A percentile compares a stretch with the other conserved stretches of the same genome.
Conservation (phyloP, 768 basidiomycete species). For the Tylopilus cervinicoccineus region DNA sequence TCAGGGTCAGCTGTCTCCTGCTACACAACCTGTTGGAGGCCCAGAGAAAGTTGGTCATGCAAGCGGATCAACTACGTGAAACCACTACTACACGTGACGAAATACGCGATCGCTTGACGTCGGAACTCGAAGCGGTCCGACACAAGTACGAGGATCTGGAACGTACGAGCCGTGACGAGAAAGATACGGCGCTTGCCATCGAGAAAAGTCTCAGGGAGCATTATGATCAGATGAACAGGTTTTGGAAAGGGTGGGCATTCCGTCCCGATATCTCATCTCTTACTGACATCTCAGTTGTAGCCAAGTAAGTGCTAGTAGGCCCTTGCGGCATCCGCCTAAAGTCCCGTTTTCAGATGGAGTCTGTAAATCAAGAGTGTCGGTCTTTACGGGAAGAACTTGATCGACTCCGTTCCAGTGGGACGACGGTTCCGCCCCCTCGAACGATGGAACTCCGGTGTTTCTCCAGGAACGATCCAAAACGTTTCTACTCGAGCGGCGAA, state of each 20-base stretch:
- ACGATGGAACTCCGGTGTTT: slow-evolving; percentile 22
- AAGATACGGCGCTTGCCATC: slow-evolving; percentile 45
- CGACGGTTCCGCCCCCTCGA: slow-evolving; percentile 10
- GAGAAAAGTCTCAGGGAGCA: slow-evolving; percentile 54
- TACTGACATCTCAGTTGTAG: slow-evolving; percentile 24
- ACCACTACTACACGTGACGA: slow-evolving; percentile 31
- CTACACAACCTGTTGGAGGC: slow-evolving; percentile 49
- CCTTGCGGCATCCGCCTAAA: slow-evolving; percentile 6
- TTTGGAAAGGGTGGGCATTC: slow-evolving; percentile 35
- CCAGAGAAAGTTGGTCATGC: slow-evolving; percentile 38
- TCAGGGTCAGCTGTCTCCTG: slow-evolving; percentile 47
- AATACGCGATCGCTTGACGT: slow-evolving; percentile 27
- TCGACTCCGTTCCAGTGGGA: slow-evolving; percentile 19
- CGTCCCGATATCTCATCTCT: slow-evolving; percentile 7
- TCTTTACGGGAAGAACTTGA: slow-evolving; percentile 26
- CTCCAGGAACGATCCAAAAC: slow-evolving; percentile 22
- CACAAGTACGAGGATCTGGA: slow-evolving; percentile 41
- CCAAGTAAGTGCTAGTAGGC: slow-evolving; percentile 35
- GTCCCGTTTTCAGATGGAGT: slow-evolving; percentile 16
- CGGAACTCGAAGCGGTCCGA: slow-evolving; percentile 35
- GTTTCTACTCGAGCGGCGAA: slow-evolving; percentile 12
- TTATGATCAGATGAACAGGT: slow-evolving; percentile 42
- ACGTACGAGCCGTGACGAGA: slow-evolving; percentile 43
- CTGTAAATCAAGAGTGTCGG: slow-evolving; percentile 24
- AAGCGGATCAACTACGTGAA: slow-evolving; percentile 30